Evolutionary conservation across 768 basidiomycete species (phyloP).

Genomic region (Tephrocybe sp.): DNA sequence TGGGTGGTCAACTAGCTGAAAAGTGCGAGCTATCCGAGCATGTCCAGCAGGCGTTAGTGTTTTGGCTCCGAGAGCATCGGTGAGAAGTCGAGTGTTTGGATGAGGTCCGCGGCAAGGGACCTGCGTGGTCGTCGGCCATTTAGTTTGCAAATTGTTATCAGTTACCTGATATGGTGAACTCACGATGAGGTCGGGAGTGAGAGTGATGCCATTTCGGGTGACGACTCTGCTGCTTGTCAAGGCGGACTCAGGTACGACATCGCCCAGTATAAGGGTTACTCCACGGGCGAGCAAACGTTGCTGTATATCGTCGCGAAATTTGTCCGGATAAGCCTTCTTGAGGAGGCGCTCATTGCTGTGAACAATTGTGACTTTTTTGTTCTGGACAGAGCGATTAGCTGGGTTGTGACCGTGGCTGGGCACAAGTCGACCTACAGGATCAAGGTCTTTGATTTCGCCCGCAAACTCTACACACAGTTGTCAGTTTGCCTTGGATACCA

Average conservation of each 20-base stretch:
- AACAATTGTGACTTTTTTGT: slow-evolving; percentile 58
- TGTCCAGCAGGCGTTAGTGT: slow-evolving; percentile 38
- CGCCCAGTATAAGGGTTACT: slow-evolving; percentile 51
- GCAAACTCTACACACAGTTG: slow-evolving; percentile 31
- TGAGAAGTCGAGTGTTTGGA: slow-evolving; percentile 54
- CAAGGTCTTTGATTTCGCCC: slow-evolving; percentile 42
- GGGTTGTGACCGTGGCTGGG: too few relatives aligned
- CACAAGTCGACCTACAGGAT: slow-evolving; percentile 30
- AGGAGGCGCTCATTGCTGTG: slow-evolving; percentile 55
- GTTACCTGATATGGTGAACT: slow-evolving; percentile 16
- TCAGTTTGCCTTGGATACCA: background rate
- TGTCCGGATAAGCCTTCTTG: slow-evolving; percentile 53
- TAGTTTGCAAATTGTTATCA: background rate
- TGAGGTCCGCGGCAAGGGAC: slow-evolving; percentile 39
- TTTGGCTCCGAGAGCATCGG: slow-evolving; percentile 33
- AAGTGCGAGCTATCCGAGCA: slow-evolving; percentile 55
- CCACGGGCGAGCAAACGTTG: slow-evolving; percentile 41
- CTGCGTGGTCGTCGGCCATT: slow-evolving; percentile 20
- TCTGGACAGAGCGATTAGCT: too few relatives aligned
- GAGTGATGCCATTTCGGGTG: slow-evolving; percentile 49
- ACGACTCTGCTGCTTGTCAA: slow-evolving; percentile 37
- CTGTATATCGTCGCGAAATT: slow-evolving; percentile 50
- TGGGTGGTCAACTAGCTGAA: slow-evolving; percentile 51
- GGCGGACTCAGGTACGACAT: slow-evolving; percentile 44
- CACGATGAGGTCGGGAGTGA: slow-evolving; percentile 63